Evolutionary conservation across 768 basidiomycete genomes (phyloP), one percentile per base, ranked within the genome.

Genomic region (Clitopilus hobsonii): DNA sequence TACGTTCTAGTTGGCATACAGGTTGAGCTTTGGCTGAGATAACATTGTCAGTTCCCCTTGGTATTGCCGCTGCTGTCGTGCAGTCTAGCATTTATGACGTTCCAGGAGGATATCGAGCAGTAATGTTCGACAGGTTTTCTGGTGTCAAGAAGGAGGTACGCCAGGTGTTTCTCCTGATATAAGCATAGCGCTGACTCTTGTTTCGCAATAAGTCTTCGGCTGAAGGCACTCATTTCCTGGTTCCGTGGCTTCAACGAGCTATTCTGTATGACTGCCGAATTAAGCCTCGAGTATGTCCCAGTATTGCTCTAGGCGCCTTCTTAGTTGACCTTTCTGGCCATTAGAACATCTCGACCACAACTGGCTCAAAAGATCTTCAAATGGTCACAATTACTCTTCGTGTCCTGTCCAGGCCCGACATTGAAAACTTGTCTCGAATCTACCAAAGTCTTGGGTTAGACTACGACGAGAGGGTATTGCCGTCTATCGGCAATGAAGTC

Each of bases 231-330:
- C 97, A 99, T 70, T 87, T 99, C 70, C 78, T 98, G 56, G 76
- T 99, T 61, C 97, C 97, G 28, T 94, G 94, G 92, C 75, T 98
- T 45, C 96, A 98, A 71, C 83, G 88, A 56, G 95, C 96, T 22
- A 98, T 99, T 71, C 75, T 98, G 49, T 98, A 96, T 66, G 97
- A 99, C 77, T 95, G 94, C 60, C 86, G 97, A 55, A 98, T 94
- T 65, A 98, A 98, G 72, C 96, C 96, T 48, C 79, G 95, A 64
- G 94, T 94, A 61, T 62, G 85, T 70, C 23, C 38, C 10, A 56
- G 38, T 28, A 22, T 22, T 49, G 16, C 23, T 41, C 23, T 22
- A 29, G 27, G 23, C 16, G 20, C 22, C 10, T 16, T 45, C 14
- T 11, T 38, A 32, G 25, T 41, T 41, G 28, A 29, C 59, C 48